Percentiles rank a stretch among this genome's conserved stretches.
These are phyloP conservation scores for Musa beccarii DNA, from an alignment of 176 grass and related monocot species.

Conservation along the genomic window DNA sequence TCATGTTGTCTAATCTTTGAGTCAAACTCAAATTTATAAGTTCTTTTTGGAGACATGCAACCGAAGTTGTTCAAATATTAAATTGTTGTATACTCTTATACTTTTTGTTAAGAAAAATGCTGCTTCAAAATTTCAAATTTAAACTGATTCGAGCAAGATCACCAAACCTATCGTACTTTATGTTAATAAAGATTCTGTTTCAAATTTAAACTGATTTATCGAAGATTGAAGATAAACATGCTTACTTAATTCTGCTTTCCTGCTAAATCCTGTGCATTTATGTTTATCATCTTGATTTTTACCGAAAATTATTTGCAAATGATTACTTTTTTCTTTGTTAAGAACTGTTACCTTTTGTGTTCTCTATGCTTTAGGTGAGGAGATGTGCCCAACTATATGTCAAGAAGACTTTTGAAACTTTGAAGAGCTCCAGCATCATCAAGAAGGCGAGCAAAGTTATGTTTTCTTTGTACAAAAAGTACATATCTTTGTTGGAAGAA, in stretches of 20 bases:
- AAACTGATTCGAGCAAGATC: no score
- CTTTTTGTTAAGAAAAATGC: no score
- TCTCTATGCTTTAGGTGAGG: slow-evolving; percentile 43
- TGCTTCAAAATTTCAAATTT: neutral
- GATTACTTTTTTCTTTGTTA: neutral
- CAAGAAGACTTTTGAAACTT: slow-evolving; percentile 47
- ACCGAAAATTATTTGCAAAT: neutral
- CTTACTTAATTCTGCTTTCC: neutral
- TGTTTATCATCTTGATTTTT: neutral
- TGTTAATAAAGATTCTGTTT: no score
- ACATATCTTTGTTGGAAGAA: slow-evolving; percentile 36
- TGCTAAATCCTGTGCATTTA: neutral
- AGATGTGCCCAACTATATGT: slow-evolving; percentile 67
- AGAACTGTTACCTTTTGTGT: neutral
- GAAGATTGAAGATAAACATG: neutral
- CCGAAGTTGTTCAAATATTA: neutral
- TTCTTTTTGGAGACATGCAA: no score
- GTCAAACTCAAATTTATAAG: no score
- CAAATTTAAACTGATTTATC: neutral
- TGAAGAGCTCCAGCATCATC: slow-evolving; percentile 34
- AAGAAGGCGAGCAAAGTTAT: slow-evolving; percentile 57
- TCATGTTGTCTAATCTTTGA: no score
- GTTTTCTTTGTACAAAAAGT: slow-evolving; percentile 52
- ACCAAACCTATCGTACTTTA: no score
- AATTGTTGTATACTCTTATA: neutral